Evolutionary conservation across 371 early-diverging fungal species (phyloP).

Genomic region (Mycotypha africana): DNA sequence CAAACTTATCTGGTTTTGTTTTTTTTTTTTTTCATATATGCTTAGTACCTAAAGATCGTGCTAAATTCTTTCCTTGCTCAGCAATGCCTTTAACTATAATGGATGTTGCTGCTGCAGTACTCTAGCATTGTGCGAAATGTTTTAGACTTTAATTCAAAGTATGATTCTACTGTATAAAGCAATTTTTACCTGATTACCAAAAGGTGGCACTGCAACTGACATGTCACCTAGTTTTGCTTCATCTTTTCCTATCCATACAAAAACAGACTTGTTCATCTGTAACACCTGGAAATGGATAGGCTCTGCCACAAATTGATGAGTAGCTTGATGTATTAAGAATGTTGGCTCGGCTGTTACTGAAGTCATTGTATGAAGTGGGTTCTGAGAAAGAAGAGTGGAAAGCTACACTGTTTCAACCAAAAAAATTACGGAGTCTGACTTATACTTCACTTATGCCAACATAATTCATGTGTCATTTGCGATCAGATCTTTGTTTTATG

Average conservation of each 20-base stretch:
- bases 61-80: conserved; percentile 34
- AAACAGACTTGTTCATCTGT: conserved; percentile 30
- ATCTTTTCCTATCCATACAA: conserved; percentile 37
- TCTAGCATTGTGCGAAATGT: too few relatives aligned
- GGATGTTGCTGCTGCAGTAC: conserved; percentile 34
- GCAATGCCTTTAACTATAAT: conserved; percentile 40
- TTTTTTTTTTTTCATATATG: background rate
- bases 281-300: conserved; percentile 34
- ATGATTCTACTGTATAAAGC: too few relatives aligned
- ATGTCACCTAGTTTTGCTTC: conserved; percentile 33
- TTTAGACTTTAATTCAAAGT: background rate
- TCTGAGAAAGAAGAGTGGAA: too few relatives aligned
- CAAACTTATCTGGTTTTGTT: background rate
- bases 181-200: conserved; percentile 21
- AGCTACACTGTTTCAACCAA: too few relatives aligned
- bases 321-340: conserved; percentile 36
- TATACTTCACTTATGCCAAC: too few relatives aligned
- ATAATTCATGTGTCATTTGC: too few relatives aligned
- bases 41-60: conserved; percentile 33
- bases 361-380: too few relatives aligned
- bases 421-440: too few relatives aligned
- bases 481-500: too few relatives aligned
- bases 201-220: conserved; percentile 37
- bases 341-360: conserved; percentile 10
- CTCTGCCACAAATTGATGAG: conserved; percentile 33